Base-by-base conservation (phyloP, 2,329 filamentous ascomycete species). In the Aschersonia sp. region DNA sequence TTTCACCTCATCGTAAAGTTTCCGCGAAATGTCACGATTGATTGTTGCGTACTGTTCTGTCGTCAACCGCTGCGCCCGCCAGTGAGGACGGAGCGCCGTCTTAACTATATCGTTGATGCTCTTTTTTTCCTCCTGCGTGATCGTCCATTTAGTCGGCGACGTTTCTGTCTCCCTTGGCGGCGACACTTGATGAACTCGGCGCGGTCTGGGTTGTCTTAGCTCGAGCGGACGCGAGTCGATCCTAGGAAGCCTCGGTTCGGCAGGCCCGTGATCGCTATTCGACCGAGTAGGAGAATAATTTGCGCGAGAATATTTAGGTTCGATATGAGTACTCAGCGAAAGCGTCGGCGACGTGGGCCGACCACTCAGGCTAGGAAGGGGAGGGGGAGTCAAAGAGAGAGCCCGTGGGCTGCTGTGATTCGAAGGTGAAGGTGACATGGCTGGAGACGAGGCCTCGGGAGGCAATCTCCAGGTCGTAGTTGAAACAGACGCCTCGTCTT, bases 41-140 rank as follows among this genome's bases (percentile, higher is more conserved):
- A 97, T 95, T 49, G 80, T 80, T 3, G 87, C 91, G 63, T 94
- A 98, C 64, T 96, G 84, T 51, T 95, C 86, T 55, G 89, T 86
- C 20, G 82, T 88, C 52, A 97, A 75, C 52, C 83, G 78, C 56
- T 84, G 82, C 42, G 83, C 83, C 52, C 82, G 77, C 72, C 91
- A 97, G 54, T 88, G 78, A 32, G 89, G 88, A 55, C 86, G 85
- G 43, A 98, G 71, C 5, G 85, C 87, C 42, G 75, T 72, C 53
- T 87, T 85, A 55, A 97, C 92, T 66, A 97, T 88, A 55, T 82
- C 82, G 61, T 89, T 91, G 53, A 98, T 84, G 59, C 82, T 88
- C 55, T 86, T 82, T 64, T 98, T 98, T 53, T 86, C 84, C 53
- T 86, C 82, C 30, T 88, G 79, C 1, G 89, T 84, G 57, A 95